Evolutionary conservation across 1,284 basidiomycete genomes (phyloP).

Genomic region (Malassezia obtusa): DNA sequence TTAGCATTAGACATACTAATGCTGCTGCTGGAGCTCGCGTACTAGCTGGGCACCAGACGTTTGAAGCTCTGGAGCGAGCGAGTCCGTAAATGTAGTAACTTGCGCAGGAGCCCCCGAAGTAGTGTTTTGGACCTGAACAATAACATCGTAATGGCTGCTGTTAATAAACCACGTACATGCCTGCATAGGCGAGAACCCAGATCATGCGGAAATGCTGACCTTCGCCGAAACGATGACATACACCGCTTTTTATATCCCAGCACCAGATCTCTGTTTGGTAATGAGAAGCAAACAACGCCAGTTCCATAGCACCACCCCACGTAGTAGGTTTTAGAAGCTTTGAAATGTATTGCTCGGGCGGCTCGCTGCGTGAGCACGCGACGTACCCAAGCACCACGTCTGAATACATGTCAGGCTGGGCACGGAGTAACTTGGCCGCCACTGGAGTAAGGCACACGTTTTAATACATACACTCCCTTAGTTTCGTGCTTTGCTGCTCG

Average conservation of each 20-base stretch:
- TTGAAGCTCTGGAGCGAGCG: background rate
- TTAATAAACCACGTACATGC: slow-evolving; percentile 3
- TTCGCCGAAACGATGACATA: slow-evolving; percentile 7
- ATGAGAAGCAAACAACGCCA: background rate
- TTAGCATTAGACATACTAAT: slow-evolving; percentile 1
- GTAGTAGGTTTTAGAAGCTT: slow-evolving; percentile 1
- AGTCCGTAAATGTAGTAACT: background rate
- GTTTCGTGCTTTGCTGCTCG: background rate
- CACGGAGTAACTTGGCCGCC: background rate
- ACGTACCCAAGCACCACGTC: slow-evolving; percentile 27
- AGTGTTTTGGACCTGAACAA: background rate
- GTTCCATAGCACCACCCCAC: slow-evolving; percentile 4
- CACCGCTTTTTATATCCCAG: slow-evolving; percentile 4
- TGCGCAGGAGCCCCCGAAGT: background rate
- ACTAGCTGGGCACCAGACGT: background rate
- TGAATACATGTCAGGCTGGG: slow-evolving; percentile 9
- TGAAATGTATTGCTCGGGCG: background rate
- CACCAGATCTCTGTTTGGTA: slow-evolving; percentile 1
- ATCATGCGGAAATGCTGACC: background rate
- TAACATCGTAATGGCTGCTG: slow-evolving; percentile 7
- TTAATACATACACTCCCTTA: background rate
- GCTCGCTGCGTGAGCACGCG: background rate
- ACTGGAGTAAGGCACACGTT: background rate
- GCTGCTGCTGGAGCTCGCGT: background rate
- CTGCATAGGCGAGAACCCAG: slow-evolving; percentile 5